Evolutionary conservation across 352 stramenopile species (phyloP), one percentile per base, ranked within the genome.

Genomic region (Halophytophthora polymorphica): DNA sequence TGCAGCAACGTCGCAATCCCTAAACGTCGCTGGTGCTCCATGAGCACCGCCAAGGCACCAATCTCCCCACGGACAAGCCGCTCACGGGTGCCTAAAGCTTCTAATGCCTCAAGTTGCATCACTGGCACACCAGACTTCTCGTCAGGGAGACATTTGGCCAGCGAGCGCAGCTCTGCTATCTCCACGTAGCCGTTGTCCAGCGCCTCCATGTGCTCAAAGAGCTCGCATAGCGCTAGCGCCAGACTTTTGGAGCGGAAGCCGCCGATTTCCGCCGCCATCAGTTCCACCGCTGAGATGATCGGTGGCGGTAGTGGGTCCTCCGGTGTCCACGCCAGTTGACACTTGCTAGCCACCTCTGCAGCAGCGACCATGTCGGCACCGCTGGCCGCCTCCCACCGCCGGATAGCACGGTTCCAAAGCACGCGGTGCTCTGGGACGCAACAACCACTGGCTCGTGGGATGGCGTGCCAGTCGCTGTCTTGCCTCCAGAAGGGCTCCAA

Each of bases 191-290:
- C 73, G 33, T 70, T 79, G 36, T 88, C 80, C 4, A 65, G 45
- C 0, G 68, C 55, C 48, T 90, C 80, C 71, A 88, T 82, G n/a
- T 66, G 59, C 42, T 90, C 80, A 37, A 90, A 87, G 31, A 90
- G 49, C 23, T 82, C 73, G 21, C 77, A 90, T 2, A 89, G 46
- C 15, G 76, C 42, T 28, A 84, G 49, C 1, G 56, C 50, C 12
- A 79, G 53, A 0, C 39, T 45, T 45, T 87, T 83, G 0, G 51
- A 35, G 15, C 77, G 73, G 40, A 71, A 69, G 6, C 50, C 50
- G 18, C 61, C 56, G 14, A 69, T 61, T 10, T 62, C 42, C 11
- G n/a, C 14, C 10, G 17, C 31, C 0, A 69, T n/a, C n/a, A n/a
- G n/a, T n/a, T n/a, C n/a, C n/a, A n/a, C n/a, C n/a, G n/a, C n/a